phyloP scores from a whole-genome alignment of 176 grass and related monocot species.

The Ensete glaucum region DNA sequence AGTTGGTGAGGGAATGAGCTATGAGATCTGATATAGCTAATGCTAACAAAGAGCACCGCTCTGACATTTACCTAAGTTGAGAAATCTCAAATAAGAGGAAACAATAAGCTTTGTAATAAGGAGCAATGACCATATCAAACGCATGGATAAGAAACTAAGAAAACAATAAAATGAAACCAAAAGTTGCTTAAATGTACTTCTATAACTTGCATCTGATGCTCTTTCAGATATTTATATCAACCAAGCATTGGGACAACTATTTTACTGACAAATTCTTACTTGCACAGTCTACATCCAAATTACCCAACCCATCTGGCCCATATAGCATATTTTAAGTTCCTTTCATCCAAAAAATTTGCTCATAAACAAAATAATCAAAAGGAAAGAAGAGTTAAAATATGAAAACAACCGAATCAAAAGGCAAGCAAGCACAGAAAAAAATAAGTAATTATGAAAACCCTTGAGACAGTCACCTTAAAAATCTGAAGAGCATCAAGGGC shows the following conservation, averaged over 20 bases:
- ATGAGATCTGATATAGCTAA: not conserved
- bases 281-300: too few relatives aligned
- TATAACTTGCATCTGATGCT: too few relatives aligned
- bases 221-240: too few relatives aligned
- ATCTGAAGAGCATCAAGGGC: constrained; percentile 80
- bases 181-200: too few relatives aligned
- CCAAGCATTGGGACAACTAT: too few relatives aligned
- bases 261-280: too few relatives aligned
- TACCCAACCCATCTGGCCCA: not conserved
- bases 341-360: not conserved
- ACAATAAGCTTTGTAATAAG: too few relatives aligned
- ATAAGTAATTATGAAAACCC: not conserved
- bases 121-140: too few relatives aligned
- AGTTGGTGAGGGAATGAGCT: not conserved
- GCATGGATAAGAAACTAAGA: too few relatives aligned
- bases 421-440: not conserved
- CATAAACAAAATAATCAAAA: not conserved
- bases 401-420: constrained; percentile 3
- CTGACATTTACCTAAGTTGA: not conserved
- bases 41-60: not conserved
- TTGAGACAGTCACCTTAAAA: constrained; percentile 55
- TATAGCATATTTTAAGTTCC: not conserved
- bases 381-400: constrained; percentile 9
- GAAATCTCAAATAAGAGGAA: too few relatives aligned
- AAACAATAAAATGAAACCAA: too few relatives aligned